phyloP scores from a whole-genome alignment of 2,329 filamentous ascomycete genomes.

The Monascus ruber region DNA sequence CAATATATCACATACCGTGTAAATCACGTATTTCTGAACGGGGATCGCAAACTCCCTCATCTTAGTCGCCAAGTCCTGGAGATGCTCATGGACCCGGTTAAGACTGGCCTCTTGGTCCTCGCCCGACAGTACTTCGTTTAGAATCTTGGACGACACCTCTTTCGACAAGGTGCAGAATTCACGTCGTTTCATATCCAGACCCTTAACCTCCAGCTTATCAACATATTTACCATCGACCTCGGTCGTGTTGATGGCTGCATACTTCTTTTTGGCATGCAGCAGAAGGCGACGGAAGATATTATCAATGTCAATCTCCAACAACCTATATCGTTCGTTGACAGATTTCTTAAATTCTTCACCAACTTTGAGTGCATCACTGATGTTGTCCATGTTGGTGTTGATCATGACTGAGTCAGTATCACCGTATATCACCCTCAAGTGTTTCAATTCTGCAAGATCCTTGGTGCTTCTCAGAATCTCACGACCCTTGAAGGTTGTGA shows the following conservation, averaged over 20 bases:
- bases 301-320: conserved; percentile 96
- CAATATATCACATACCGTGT: conserved; percentile 45
- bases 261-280: conserved; percentile 98
- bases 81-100: conserved; percentile 83
- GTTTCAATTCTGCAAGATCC: conserved; percentile 81
- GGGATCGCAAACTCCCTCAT: conserved; percentile 75
- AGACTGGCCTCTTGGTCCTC: conserved; percentile 83
- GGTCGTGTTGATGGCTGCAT: conserved; percentile 88
- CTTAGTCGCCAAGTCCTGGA: conserved; percentile 69
- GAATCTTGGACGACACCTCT: conserved; percentile 76
- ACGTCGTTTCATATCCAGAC: conserved; percentile 92
- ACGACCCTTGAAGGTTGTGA: conserved; percentile 94
- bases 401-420: conserved; percentile 99
- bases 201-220: conserved; percentile 95
- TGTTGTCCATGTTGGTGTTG: conserved; percentile 92
- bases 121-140: conserved; percentile 91
- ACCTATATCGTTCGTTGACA: conserved; percentile 84
- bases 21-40: conserved; percentile 86
- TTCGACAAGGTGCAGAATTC: conserved; percentile 95
- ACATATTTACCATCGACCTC: conserved; percentile 80
- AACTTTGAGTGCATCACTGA: conserved; percentile 79
- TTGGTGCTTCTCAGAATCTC: conserved; percentile 96
- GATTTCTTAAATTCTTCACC: conserved; percentile 90
- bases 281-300: conserved; percentile 90
- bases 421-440: conserved; percentile 92